These are phyloP conservation scores for Diaporthe amygdali DNA, from an alignment of 2,329 filamentous ascomycete species.

Conservation along the genomic window DNA sequence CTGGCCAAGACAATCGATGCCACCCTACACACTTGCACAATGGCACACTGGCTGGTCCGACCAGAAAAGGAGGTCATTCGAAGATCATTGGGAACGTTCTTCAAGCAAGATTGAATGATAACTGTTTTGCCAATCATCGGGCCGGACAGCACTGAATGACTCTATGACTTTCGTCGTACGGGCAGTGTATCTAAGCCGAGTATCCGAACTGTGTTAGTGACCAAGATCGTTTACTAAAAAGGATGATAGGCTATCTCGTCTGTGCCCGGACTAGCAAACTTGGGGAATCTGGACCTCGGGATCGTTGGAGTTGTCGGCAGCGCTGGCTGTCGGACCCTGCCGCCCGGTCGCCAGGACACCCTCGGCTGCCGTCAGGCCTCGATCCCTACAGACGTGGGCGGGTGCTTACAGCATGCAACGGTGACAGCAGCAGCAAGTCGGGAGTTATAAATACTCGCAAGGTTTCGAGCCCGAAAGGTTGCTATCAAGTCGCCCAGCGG, in stretches of 20 bases:
- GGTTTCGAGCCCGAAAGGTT: not conserved
- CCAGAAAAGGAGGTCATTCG: not conserved
- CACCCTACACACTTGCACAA: not conserved
- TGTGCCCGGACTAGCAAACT: not conserved
- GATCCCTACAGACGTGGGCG: not conserved
- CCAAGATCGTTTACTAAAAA: not conserved
- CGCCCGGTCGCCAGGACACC: not conserved
- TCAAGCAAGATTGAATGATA: not conserved
- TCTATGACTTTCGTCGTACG: not conserved
- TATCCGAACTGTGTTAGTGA: not conserved
- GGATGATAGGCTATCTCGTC: not conserved
- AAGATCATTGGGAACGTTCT: not conserved
- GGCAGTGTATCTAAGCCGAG: not conserved
- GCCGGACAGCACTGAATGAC: not conserved
- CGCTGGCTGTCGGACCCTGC: not conserved
- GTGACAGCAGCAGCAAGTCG: not conserved
- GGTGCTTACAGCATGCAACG: not conserved
- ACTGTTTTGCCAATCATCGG: not conserved
- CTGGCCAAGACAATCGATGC: not conserved
- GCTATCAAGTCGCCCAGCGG: not conserved
- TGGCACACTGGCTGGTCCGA: not conserved
- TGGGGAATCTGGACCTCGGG: not conserved
- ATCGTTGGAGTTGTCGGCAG: not conserved
- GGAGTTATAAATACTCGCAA: not conserved
- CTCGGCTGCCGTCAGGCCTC: not conserved